Evolutionary conservation across 768 basidiomycete species (phyloP).

Genomic region (Tubosaeta brunneosetosa): DNA sequence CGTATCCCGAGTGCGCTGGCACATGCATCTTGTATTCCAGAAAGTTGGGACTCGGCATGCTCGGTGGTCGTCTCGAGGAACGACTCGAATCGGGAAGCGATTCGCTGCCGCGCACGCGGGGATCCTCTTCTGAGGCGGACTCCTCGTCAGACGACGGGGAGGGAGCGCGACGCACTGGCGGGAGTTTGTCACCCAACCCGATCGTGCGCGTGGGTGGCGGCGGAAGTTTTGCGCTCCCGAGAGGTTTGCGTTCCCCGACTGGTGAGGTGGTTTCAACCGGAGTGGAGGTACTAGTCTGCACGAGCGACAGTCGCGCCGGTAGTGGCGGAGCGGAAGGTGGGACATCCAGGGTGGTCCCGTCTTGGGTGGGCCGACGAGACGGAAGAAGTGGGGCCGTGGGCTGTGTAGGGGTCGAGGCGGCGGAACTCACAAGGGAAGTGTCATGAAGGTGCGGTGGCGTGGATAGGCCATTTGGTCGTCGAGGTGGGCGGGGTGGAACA

Average conservation of each 20-base stretch:
- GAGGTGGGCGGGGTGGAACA: constrained; percentile 21
- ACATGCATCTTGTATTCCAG: constrained; percentile 50
- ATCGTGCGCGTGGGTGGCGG: constrained; percentile 78
- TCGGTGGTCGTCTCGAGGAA: constrained; percentile 54
- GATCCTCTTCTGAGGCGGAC: constrained; percentile 59
- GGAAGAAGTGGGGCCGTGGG: constrained; percentile 39
- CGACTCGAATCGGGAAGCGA: constrained; percentile 63
- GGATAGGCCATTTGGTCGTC: constrained; percentile 7
- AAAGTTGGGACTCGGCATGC: constrained; percentile 28
- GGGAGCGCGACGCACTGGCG: constrained; percentile 49
- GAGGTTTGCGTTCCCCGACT: constrained; percentile 23
- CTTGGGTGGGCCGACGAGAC: constrained; percentile 23
- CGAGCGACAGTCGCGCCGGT: constrained; percentile 34
- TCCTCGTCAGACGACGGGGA: constrained; percentile 48
- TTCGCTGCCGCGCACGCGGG: constrained; percentile 42
- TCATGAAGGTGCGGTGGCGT: background rate
- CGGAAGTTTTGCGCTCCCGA: constrained; percentile 41
- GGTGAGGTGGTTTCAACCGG: constrained; percentile 19
- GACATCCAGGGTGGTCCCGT: constrained; percentile 6
- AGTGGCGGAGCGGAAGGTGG: constrained; percentile 21
- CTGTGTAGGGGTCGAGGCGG: constrained; percentile 12
- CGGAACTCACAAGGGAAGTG: background rate
- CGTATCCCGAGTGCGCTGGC: constrained; percentile 49
- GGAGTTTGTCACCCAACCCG: constrained; percentile 63
- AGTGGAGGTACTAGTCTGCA: background rate